Evolutionary conservation across 495 filamentous ascomycete species (phyloP).

Genomic region (Aspergillus olivimuriae): DNA sequence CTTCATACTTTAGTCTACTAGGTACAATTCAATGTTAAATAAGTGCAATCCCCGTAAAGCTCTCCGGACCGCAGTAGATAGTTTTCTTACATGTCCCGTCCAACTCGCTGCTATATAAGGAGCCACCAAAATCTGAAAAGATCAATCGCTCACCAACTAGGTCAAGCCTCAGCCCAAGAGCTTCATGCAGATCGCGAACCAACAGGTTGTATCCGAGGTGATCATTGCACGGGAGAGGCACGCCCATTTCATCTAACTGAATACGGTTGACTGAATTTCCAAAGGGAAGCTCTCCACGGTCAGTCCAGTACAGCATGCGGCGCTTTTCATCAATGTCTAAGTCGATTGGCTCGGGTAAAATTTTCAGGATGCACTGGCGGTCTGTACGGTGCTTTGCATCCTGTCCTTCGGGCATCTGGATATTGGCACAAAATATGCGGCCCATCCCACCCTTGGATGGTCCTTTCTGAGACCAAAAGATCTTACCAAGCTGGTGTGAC

Average conservation of each 20-base stretch:
- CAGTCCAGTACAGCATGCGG: conserved; percentile 9
- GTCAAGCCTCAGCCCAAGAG: conserved; percentile 6
- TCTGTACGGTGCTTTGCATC: background rate
- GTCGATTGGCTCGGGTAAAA: conserved; percentile 11
- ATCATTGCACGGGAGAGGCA: too few species aligned
- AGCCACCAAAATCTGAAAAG: conserved; percentile 12
- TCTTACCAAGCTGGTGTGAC: background rate
- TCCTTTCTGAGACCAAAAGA: background rate
- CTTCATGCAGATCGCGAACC: background rate
- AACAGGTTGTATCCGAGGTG: background rate
- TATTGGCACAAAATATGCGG: background rate
- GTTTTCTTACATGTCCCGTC: conserved; percentile 12
- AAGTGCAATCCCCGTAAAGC: too few species aligned
- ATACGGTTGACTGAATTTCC: conserved; percentile 10
- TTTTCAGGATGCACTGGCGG: conserved; percentile 2
- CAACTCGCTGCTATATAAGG: conserved; percentile 8
- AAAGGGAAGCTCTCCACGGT: conserved; percentile 8
- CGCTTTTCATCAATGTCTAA: conserved; percentile 5
- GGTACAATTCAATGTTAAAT: too few species aligned
- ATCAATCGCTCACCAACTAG: conserved; percentile 7
- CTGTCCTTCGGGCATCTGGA: background rate
- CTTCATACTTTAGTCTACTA: too few species aligned
- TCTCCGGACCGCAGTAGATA: too few species aligned
- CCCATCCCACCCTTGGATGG: background rate
- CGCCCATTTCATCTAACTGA: background rate